Evolutionary conservation across 2,329 filamentous ascomycete species (phyloP), one percentile per base, ranked within the genome.

Genomic region (Sphaerulina vaccinii): DNA sequence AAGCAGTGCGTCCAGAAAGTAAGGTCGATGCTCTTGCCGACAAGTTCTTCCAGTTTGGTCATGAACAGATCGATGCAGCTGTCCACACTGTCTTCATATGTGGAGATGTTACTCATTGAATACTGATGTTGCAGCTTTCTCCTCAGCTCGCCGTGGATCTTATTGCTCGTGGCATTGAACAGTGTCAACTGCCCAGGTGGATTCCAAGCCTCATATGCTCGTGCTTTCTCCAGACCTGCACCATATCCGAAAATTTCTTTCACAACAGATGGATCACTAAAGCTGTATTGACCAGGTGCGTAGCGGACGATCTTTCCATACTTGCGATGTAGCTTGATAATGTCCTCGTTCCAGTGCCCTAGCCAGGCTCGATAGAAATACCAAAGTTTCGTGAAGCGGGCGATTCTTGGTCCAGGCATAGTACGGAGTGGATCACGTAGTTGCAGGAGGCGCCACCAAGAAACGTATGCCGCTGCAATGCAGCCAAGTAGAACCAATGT

Each of bases 281-380:
- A 18, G 41, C 40, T 45, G 21, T 51, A 57, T 16, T 72, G 62
- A 40, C 69, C 65, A 1, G 73, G 73, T 0, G 65, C 62, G 16
- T 73, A 65, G 1, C 73, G 67, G 15, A 75, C 68, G 2, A 71
- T 59, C 5, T 55, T 52, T 2, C 71, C 71, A 52, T 73, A 70
- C 32, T 63, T 52, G 2, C 59, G 21, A 52, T 73, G 71, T 1
- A 72, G 58, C 2, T 24, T 5, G 21, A 38, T n/a, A 29, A 33
- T 37, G 39, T 23, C 15, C 22, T 24, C 13, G n/a, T 51, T 29
- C 11, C 33, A 43, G 23, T 33, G 13, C 16, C 48, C 48, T 16
- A 8, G 24, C 2, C 29, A 13, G n/a, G 44, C 18, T 11, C 33
- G 16, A 21, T 15, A 18, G n/a, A 37, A 15, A 21, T 51, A 44